phyloP scores from a whole-genome alignment of 495 filamentous ascomycete genomes.

The Oleoguttula mirabilis region DNA sequence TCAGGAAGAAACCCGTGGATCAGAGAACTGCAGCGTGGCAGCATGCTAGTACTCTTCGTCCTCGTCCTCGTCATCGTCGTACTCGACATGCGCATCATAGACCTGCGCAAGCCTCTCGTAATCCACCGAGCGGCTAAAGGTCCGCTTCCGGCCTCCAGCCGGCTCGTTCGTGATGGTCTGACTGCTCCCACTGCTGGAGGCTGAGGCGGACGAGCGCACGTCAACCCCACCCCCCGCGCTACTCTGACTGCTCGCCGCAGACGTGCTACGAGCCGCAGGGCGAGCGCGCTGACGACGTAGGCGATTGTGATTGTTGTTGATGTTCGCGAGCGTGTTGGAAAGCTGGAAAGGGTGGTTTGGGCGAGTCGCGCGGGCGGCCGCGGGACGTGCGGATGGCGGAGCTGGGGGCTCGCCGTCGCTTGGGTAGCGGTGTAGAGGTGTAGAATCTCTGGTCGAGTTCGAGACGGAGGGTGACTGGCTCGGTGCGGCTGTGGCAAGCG shows the following conservation, averaged over 20 bases:
- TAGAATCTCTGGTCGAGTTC: not conserved
- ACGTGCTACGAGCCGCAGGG: not conserved
- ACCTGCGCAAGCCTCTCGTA: too few relatives aligned
- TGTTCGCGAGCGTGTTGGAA: slow-evolving; percentile 11
- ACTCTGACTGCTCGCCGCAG: not conserved
- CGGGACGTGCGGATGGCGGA: not conserved
- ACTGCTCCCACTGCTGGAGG: slow-evolving; percentile 1
- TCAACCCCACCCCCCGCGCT: slow-evolving; percentile 1
- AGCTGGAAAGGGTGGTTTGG: slow-evolving; percentile 17
- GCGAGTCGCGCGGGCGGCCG: too few relatives aligned
- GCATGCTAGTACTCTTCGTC: not conserved
- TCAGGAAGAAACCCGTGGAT: not conserved
- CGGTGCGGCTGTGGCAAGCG: too few relatives aligned
- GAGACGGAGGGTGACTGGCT: not conserved
- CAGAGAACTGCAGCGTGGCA: not conserved
- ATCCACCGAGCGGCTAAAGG: too few relatives aligned
- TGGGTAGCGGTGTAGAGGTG: not conserved
- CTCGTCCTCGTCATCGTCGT: not conserved
- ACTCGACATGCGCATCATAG: too few relatives aligned
- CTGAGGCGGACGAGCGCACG: not conserved
- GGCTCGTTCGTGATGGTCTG: not conserved
- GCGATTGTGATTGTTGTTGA: slow-evolving; percentile 2
- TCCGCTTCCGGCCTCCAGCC: not conserved
- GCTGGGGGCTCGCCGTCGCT: not conserved
- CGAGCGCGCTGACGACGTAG: not conserved